Percentiles rank a stretch among this genome's conserved stretches.
Conservation (phyloP, 768 basidiomycete genomes). For the Phlebiopsis flavidoalba region DNA sequence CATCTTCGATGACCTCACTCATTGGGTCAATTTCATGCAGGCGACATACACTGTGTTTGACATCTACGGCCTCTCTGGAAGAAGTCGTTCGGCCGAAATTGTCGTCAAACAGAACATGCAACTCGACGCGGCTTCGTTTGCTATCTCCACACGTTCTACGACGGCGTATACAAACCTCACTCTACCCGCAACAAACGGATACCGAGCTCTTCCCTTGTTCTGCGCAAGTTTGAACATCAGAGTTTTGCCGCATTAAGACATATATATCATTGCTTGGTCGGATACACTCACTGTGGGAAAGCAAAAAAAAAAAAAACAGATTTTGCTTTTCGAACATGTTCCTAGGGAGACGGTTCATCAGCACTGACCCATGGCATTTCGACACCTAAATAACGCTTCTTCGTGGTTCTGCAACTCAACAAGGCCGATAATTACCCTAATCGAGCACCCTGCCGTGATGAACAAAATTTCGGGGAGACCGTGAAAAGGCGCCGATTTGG, state of each 20-base stretch:
- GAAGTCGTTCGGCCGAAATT: conserved; percentile 61
- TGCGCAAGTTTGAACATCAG: conserved; percentile 52
- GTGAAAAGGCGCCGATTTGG: conserved; percentile 37
- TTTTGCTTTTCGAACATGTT: conserved; percentile 33
- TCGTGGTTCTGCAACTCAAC: conserved; percentile 18
- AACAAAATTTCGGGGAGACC: conserved; percentile 28
- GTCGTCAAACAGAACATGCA: conserved; percentile 55
- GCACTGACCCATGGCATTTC: conserved; percentile 30
- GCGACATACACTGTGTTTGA: conserved; percentile 51
- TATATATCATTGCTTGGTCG: conserved; percentile 54
- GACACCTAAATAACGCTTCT: conserved; percentile 35
- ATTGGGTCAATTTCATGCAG: neutral
- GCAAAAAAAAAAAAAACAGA: too few relatives aligned
- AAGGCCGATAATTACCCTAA: neutral
- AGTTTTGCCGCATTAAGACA: conserved; percentile 54
- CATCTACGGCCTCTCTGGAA: conserved; percentile 53
- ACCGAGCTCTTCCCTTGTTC: conserved; percentile 49
- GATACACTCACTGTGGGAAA: conserved; percentile 58
- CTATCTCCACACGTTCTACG: conserved; percentile 52
- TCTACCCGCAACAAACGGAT: conserved; percentile 44
- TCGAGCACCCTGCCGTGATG: neutral
- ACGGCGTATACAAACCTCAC: conserved; percentile 49
- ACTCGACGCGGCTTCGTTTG: conserved; percentile 46
- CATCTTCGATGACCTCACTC: too few relatives aligned
- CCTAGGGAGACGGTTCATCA: conserved; percentile 26